phyloP scores from a whole-genome alignment of 768 basidiomycete genomes.

The button mushroom (Agaricus bisporus) region DNA sequence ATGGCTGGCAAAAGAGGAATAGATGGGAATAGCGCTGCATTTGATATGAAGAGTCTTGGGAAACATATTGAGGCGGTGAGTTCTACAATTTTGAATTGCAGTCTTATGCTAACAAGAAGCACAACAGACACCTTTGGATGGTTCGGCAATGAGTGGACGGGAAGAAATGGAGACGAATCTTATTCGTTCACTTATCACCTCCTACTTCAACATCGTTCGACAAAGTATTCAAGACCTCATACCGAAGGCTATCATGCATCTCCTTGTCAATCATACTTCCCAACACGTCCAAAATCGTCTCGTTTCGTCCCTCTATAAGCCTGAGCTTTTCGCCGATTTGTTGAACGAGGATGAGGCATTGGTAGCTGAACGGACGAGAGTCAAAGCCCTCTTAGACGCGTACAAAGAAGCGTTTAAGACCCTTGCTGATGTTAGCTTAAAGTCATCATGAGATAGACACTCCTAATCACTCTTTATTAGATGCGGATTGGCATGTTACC shows the following conservation, averaged over 20 bases:
- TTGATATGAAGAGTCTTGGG: constrained; percentile 97
- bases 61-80: constrained; percentile 96
- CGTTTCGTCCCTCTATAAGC: constrained; percentile 93
- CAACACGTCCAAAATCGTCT: constrained; percentile 95
- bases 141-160: constrained; percentile 59
- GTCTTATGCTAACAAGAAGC: constrained; percentile 6
- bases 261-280: constrained; percentile 93
- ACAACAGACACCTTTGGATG: constrained; percentile 54
- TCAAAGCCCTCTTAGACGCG: constrained; percentile 91
- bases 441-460: constrained; percentile 40
- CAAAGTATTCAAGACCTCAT: constrained; percentile 96
- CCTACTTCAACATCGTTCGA: constrained; percentile 93
- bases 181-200: constrained; percentile 90
- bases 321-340: constrained; percentile 84
- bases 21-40: constrained; percentile 79
- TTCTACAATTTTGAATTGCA: constrained; percentile 15
- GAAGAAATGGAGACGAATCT: constrained; percentile 97
- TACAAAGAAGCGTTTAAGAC: constrained; percentile 94
- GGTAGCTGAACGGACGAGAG: constrained; percentile 87
- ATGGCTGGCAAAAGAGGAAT: constrained; percentile 61
- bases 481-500: constrained; percentile 4
- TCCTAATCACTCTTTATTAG: constrained; percentile 1
- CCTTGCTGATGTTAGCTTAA: constrained; percentile 75
- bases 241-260: constrained; percentile 98
- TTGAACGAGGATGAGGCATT: constrained; percentile 94